Evolutionary conservation across 257 asterid species (phyloP).

Genomic region (Haberlea rhodopensis): DNA sequence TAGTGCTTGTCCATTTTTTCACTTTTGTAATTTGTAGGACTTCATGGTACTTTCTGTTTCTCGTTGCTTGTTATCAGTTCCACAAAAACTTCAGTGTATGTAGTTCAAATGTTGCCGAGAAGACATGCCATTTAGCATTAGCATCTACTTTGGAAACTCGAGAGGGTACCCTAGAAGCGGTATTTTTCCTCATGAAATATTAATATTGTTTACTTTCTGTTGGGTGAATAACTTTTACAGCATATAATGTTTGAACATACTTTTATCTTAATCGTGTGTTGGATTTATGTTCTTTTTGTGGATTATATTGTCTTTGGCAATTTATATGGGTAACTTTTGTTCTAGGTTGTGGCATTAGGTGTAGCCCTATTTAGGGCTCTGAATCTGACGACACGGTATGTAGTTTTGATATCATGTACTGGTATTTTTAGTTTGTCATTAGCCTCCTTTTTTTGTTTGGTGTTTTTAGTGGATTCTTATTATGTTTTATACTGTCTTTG

Average conservation of each 20-base stretch:
- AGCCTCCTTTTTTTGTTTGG: slow-evolving; percentile 1
- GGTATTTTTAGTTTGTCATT: slow-evolving; percentile 8
- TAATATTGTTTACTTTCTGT: not conserved
- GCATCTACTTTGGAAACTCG: slow-evolving; percentile 71
- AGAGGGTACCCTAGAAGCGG: slow-evolving; percentile 89
- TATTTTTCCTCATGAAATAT: slow-evolving; percentile 25
- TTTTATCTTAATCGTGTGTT: no score
- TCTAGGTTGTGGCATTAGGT: slow-evolving; percentile 88
- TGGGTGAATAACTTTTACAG: not conserved
- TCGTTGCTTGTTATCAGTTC: slow-evolving; percentile 50
- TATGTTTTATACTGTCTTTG: slow-evolving; percentile 7
- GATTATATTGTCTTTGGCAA: slow-evolving; percentile 14
- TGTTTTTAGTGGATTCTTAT: slow-evolving; percentile 16
- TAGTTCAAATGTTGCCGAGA: slow-evolving; percentile 52
- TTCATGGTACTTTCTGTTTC: slow-evolving; percentile 23
- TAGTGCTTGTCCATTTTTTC: slow-evolving; percentile 15
- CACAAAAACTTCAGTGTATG: slow-evolving; percentile 58
- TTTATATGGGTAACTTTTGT: slow-evolving; percentile 26
- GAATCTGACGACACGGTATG: slow-evolving; percentile 78
- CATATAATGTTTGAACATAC: not conserved
- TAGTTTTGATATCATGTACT: slow-evolving; percentile 19
- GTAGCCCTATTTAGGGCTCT: slow-evolving; percentile 88
- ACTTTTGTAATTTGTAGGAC: slow-evolving; percentile 12
- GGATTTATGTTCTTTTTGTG: no score
- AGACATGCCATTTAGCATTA: slow-evolving; percentile 58